Evolutionary conservation across 768 basidiomycete genomes (phyloP), one percentile per base, ranked within the genome.

Genomic region (Termitomyces sp.): DNA sequence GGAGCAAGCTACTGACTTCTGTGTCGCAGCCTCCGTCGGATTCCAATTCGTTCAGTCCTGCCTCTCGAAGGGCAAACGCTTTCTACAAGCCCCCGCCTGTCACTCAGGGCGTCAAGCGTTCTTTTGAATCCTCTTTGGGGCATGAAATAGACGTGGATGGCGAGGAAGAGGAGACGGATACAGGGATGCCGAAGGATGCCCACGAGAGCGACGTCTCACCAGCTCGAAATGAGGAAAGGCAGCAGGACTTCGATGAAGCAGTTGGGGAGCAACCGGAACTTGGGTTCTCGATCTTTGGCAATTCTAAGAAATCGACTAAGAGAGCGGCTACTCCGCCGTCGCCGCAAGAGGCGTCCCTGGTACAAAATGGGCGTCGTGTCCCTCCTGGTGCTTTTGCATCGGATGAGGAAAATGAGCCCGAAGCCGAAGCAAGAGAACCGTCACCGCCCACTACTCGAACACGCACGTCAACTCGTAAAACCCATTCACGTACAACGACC

Each of bases 21-120:
- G 43, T n/a, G 14, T 50, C 55, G 9, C 62, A 58, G 20, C 48
- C 53, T 22, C 32, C 49, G 0, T 6, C 26, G 13, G 49, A 55
- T 5, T 53, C 59, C 3, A 57, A 20, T 26, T 60, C 65, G 2
- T 83, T 86, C 55, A 75, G 77, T 7, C 77, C 79, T 1, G 85
- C 87, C 1, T 79, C 79, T 50, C 75, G 74, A 33, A 76, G 79
- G 9, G 77, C 75, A 24, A 90, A 89, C 61, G 88, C 88, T 4
- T 90, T 90, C 67, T 89, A 84, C 65, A 76, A 79, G 37, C 86
- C 85, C 0, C 79, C 83, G 4, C 62, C 70, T 12, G 54, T 68
- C 1, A 67, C 49, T 59, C 74, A 73, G 54, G 72, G 72, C 7
- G 65, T 68, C n/a, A 76, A 76, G 58, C 67, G 69, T 13, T 61